Percentiles rank a stretch among this genome's conserved stretches.
These are phyloP conservation scores for Trifolium fragiferum DNA, from an alignment of 306 rosid genomes.

Conservation along the genomic window DNA sequence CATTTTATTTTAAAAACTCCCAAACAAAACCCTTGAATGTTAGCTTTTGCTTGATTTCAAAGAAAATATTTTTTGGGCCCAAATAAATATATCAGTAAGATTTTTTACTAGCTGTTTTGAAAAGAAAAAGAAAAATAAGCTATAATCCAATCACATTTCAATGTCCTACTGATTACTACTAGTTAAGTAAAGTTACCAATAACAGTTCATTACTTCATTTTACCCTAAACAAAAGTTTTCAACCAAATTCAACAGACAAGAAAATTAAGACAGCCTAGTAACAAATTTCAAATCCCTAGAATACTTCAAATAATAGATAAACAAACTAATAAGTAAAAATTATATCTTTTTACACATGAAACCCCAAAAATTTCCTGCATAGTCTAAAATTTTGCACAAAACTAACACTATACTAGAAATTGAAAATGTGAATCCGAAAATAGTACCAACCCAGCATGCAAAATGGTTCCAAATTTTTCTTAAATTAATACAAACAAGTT, in stretches of 20 bases:
- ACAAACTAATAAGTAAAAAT: neutral
- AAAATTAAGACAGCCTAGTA: neutral
- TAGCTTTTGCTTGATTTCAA: slow-evolving; percentile 11
- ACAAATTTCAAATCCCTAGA: slow-evolving; percentile 25
- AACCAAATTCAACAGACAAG: slow-evolving; percentile 6
- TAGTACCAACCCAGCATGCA: neutral
- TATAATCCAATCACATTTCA: neutral
- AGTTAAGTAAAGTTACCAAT: slow-evolving; percentile 13
- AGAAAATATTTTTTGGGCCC: neutral
- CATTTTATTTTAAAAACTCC: neutral
- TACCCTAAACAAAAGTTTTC: slow-evolving; percentile 2
- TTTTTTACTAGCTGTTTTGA: neutral
- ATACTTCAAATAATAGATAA: slow-evolving; percentile 9
- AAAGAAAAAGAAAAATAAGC: neutral
- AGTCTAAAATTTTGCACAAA: slow-evolving; percentile 28
- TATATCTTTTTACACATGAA: neutral
- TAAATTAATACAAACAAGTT: neutral
- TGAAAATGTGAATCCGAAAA: slow-evolving; percentile 17
- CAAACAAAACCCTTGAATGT: neutral
- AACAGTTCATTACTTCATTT: slow-evolving; percentile 15
- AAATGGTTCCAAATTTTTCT: neutral
- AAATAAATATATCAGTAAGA: too few species aligned
- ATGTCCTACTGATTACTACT: neutral
- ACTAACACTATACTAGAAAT: slow-evolving; percentile 12
- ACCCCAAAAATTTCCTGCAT: neutral